Evolutionary conservation across 2,329 filamentous ascomycete genomes (phyloP), one percentile per base, ranked within the genome.

Genomic region (Colletotrichum liriopes): DNA sequence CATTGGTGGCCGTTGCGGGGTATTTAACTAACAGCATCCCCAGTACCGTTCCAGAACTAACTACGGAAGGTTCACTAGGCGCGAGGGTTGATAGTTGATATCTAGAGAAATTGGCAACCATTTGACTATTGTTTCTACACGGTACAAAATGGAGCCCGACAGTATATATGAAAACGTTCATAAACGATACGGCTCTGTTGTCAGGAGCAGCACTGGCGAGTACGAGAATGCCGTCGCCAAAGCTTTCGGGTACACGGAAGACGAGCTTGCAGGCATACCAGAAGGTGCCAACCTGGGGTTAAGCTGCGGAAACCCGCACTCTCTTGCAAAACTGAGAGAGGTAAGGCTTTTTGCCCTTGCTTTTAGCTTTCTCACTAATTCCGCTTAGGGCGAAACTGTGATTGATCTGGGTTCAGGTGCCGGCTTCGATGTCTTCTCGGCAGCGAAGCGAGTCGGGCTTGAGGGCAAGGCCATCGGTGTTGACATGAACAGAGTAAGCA

Each of bases 331-430:
- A 41, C 65, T 89, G 11, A 79, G 80, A 66, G 82, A 85, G 77
- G 86, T 86, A 59, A 16, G 73, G 32, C 3, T 12, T 18, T 71
- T 47, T 20, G 14, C 45, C 9, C 39, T 26, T 5, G 35, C 26
- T 18, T 14, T 39, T 12, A 67, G 29, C 71, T 54, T 63, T 12
- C 14, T 8, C 6, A 32, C 26, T 67, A 18, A 35, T 3, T 37
- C 41, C 39, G 1, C 47, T 16, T 63, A 89, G 84, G 88, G 88
- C 18, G 89, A 91, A 76, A 88, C 84, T 0, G 84, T 91, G 2
- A 78, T 91, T 67, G 89, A 91, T 74, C 80, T 91, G 1, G 89
- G 89, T 2, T 85, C 84, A 72, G 89, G 90, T 3, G 88, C 86
- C 9, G 89, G 89, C 0, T 87, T 91, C 55, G 89, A 91, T 75